A percentile compares a stretch with the other conserved stretches of the same genome.
phyloP scores from a whole-genome alignment of 345 rosid genomes.

The Sapria himalayana region DNA sequence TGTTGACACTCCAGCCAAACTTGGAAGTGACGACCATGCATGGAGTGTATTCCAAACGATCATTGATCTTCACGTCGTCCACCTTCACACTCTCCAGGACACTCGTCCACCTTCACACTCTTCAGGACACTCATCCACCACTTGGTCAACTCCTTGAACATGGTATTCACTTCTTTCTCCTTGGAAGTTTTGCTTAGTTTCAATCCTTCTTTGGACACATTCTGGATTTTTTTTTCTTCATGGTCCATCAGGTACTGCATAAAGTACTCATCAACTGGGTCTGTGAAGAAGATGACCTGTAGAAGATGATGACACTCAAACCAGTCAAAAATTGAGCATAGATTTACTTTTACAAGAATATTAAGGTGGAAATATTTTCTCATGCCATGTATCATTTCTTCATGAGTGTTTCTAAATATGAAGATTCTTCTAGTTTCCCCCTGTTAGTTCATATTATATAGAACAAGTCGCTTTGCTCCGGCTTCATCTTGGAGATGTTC shows the following conservation, averaged over 20 bases:
- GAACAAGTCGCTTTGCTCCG: slow-evolving; percentile 72
- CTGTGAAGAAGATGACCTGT: slow-evolving; percentile 95
- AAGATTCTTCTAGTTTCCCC: slow-evolving; percentile 84
- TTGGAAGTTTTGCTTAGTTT: slow-evolving; percentile 66
- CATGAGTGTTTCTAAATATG: slow-evolving; percentile 86
- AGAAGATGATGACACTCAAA: too few species aligned
- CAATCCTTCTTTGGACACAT: slow-evolving; percentile 84
- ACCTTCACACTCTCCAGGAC: slow-evolving; percentile 59
- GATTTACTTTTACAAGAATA: background rate
- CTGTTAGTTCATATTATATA: slow-evolving; percentile 89
- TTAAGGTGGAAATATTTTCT: background rate
- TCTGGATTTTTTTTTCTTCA: slow-evolving; percentile 80
- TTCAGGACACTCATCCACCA: too few species aligned
- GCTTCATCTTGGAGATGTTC: slow-evolving; percentile 81
- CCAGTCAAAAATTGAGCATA: background rate
- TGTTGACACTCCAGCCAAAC: slow-evolving; percentile 92
- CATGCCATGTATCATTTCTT: slow-evolving; percentile 76
- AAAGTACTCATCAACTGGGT: slow-evolving; percentile 90
- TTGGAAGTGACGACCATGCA: slow-evolving; percentile 91
- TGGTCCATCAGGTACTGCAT: slow-evolving; percentile 99
- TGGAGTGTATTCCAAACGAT: slow-evolving; percentile 75
- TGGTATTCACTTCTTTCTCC: slow-evolving; percentile 68
- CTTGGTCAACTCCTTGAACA: slow-evolving; percentile 80
- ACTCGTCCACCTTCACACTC: slow-evolving; percentile 90
- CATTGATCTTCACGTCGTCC: slow-evolving; percentile 83